phyloP scores from a whole-genome alignment of 2,329 filamentous ascomycete species.

The Cordyceps militaris region DNA sequence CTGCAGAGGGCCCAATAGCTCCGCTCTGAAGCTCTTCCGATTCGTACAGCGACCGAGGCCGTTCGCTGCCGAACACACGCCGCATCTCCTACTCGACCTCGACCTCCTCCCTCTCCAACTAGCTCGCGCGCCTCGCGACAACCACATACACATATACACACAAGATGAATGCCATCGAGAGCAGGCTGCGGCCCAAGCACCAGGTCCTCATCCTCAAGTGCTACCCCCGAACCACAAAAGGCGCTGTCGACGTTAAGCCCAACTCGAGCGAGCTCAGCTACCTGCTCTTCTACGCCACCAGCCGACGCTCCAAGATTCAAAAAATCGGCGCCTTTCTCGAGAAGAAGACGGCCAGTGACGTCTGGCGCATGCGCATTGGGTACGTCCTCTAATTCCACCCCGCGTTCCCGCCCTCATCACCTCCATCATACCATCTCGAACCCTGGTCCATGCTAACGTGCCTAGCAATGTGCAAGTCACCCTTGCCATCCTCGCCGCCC shows the following conservation, averaged over 20 bases:
- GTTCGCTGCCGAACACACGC: neutral
- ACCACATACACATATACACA: constrained; percentile 2
- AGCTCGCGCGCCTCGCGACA: neutral
- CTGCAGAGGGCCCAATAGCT: too few relatives aligned
- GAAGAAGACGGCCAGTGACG: constrained; percentile 86
- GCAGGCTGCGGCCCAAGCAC: constrained; percentile 82
- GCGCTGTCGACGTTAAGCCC: constrained; percentile 84
- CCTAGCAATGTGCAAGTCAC: constrained; percentile 86
- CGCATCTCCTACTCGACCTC: neutral
- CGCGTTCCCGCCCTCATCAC: neutral
- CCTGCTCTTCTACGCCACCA: constrained; percentile 92
- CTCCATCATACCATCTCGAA: neutral
- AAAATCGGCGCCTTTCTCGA: constrained; percentile 94
- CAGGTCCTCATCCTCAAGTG: constrained; percentile 94
- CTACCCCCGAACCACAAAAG: constrained; percentile 89
- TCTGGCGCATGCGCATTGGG: constrained; percentile 83
- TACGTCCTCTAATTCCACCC: constrained; percentile 34
- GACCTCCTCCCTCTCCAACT: neutral
- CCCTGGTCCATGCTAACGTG: constrained; percentile 1
- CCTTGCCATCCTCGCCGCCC: constrained; percentile 79
- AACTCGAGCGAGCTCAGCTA: constrained; percentile 97
- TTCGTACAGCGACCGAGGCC: neutral
- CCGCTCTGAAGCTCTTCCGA: neutral
- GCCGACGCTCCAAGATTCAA: constrained; percentile 87
- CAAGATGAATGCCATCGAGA: constrained; percentile 57